Percentiles rank a stretch among this genome's conserved stretches.
Conservation (phyloP, 257 asterid species). For the Fraxinus cuspidata region DNA sequence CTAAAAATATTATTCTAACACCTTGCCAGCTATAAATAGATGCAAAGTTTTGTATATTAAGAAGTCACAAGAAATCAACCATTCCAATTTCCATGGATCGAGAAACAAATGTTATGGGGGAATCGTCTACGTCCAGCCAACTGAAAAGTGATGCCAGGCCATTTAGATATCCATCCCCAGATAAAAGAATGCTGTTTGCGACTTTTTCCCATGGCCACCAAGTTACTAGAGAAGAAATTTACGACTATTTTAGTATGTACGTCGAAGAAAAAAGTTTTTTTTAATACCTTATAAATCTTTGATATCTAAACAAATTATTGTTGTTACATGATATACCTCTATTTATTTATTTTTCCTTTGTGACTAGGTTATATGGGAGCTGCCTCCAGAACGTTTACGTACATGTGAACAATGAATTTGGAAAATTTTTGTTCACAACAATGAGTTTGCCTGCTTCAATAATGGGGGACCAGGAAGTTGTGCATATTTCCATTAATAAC, state of each 20-base stretch:
- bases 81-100: background rate
- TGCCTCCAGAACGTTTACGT: no score
- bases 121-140: background rate
- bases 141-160: background rate
- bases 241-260: background rate
- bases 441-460: background rate
- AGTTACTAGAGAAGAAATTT: no score
- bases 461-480: background rate
- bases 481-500: background rate
- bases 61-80: background rate
- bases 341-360: no score
- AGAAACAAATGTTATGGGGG: background rate
- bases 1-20: background rate
- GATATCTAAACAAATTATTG: no score
- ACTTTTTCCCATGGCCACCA: background rate
- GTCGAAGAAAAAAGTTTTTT: background rate
- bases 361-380: no score
- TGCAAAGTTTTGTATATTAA: background rate
- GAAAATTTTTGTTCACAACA: background rate
- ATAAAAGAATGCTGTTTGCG: background rate
- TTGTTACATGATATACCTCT: background rate
- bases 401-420: no score
- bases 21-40: background rate
- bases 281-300: no score
- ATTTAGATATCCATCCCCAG: background rate